phyloP scores from a whole-genome alignment of 352 stramenopile genomes.

The Labyrinthula sp. region DNA sequence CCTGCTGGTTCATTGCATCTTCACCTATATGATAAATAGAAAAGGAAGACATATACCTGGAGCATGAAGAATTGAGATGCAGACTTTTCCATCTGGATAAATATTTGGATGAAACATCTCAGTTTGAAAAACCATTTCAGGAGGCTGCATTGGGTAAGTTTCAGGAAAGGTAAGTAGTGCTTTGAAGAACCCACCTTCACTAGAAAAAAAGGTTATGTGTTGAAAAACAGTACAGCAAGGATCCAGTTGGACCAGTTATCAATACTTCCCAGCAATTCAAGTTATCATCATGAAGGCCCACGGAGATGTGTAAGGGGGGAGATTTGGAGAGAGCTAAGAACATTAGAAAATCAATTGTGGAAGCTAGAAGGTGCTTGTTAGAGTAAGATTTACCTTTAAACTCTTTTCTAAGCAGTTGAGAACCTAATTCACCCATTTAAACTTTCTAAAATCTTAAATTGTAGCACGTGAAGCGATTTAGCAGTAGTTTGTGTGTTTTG shows the following conservation, averaged over 20 bases:
- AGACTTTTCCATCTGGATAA: slow-evolving; percentile 90
- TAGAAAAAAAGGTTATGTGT: slow-evolving; percentile 17
- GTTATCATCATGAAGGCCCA: slow-evolving; percentile 27
- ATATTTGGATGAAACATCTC: slow-evolving; percentile 43
- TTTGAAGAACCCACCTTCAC: slow-evolving; percentile 93
- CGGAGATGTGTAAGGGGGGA: slow-evolving; percentile 17
- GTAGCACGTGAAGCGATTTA: too few species aligned
- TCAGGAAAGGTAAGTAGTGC: slow-evolving; percentile 80
- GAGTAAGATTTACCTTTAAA: too few species aligned
- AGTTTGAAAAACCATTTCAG: slow-evolving; percentile 39
- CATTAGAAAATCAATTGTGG: too few species aligned
- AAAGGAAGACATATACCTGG: too few species aligned
- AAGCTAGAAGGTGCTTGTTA: too few species aligned
- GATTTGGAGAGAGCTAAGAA: too few species aligned
- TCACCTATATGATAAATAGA: too few species aligned
- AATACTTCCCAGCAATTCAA: slow-evolving; percentile 25
- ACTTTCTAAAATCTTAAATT: too few species aligned
- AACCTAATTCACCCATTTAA: too few species aligned
- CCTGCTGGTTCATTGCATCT: slow-evolving; percentile 70
- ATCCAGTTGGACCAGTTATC: slow-evolving; percentile 25
- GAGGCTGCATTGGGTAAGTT: slow-evolving; percentile 96
- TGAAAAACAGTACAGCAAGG: slow-evolving; percentile 1
- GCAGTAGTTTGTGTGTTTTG: too few species aligned
- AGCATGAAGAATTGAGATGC: slow-evolving; percentile 97
- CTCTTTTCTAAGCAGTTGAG: too few species aligned